phyloP scores from a whole-genome alignment of 225 moss, liverwort and hornwort genomes.

The Polytrichum formosum region DNA sequence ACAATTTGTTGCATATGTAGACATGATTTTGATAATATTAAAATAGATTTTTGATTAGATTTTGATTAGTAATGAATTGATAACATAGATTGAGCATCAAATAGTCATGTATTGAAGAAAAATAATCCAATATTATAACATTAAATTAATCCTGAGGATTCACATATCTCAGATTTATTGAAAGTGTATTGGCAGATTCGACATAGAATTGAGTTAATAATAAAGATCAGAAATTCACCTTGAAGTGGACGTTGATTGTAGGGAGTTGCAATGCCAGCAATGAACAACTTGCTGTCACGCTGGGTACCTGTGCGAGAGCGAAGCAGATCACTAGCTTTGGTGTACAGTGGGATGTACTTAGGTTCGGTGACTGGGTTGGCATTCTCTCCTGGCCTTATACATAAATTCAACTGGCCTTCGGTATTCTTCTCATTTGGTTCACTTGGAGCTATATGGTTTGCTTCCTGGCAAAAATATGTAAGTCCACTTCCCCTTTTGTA shows the following conservation, averaged over 20 bases:
- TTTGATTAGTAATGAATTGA: too few species aligned
- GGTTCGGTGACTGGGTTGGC: conserved; percentile 93
- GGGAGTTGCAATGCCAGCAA: conserved; percentile 99
- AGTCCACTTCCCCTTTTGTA: conserved; percentile 4
- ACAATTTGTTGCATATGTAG: too few species aligned
- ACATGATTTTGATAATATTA: too few species aligned
- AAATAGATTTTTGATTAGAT: too few species aligned
- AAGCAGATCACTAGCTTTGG: conserved; percentile 89
- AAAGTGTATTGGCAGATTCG: too few species aligned
- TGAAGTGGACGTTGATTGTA: conserved; percentile 13
- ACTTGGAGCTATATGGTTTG: conserved; percentile 82
- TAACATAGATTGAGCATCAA: too few species aligned
- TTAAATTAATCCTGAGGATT: too few species aligned
- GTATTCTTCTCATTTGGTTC: conserved; percentile 96
- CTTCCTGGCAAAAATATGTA: conserved; percentile 76
- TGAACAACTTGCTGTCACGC: conserved; percentile 92
- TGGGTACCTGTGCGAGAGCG: conserved; percentile 92
- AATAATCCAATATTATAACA: too few species aligned
- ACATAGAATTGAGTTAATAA: too few species aligned
- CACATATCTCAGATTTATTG: too few species aligned
- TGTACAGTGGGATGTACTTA: conserved; percentile 98
- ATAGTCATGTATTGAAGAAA: too few species aligned
- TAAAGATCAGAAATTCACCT: too few species aligned
- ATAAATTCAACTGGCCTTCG: conserved; percentile 84
- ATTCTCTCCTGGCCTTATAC: conserved; percentile 86